Percentiles rank a stretch among this genome's conserved stretches.
These are phyloP conservation scores for Penicillium italicum DNA, from an alignment of 2,329 filamentous ascomycete species.

Conservation along the genomic window DNA sequence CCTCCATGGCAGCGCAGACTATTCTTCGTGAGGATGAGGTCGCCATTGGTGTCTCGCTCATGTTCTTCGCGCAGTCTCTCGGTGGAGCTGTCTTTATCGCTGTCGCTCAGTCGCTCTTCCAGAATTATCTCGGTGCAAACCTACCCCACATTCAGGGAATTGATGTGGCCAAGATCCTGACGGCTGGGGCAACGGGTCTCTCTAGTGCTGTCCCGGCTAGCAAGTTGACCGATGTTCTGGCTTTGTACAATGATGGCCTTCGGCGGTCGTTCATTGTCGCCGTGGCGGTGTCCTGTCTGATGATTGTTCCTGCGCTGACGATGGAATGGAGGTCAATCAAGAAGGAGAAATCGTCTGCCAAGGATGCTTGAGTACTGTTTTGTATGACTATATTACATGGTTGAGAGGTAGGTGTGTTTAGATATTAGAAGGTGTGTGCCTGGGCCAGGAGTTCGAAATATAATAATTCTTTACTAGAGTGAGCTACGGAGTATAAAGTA, in stretches of 20 bases:
- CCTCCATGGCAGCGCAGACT: constrained; percentile 18
- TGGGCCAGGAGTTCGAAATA: neutral
- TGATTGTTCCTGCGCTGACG: constrained; percentile 11
- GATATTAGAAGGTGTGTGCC: neutral
- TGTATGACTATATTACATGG: neutral
- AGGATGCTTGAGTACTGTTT: neutral
- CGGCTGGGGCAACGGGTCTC: constrained; percentile 14
- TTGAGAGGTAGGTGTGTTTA: too few species aligned
- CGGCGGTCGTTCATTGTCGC: constrained; percentile 14
- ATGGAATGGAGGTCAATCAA: constrained; percentile 18
- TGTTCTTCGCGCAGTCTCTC: constrained; percentile 20
- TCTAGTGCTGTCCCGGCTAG: constrained; percentile 6
- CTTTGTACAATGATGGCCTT: constrained; percentile 16
- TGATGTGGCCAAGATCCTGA: constrained; percentile 7
- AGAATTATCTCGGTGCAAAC: constrained; percentile 12
- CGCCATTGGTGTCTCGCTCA: constrained; percentile 17
- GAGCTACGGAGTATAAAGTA: neutral
- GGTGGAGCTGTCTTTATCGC: constrained; percentile 20
- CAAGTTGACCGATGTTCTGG: constrained; percentile 14
- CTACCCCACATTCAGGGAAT: constrained; percentile 14
- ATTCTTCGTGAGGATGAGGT: constrained; percentile 14
- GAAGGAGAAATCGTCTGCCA: neutral
- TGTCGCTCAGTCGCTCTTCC: constrained; percentile 18
- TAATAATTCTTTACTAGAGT: too few species aligned
- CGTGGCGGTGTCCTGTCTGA: constrained; percentile 12